Percentiles rank a stretch among this genome's conserved stretches.
phyloP scores from a whole-genome alignment of 352 stramenopile genomes.

The Blastocystis sp. region DNA sequence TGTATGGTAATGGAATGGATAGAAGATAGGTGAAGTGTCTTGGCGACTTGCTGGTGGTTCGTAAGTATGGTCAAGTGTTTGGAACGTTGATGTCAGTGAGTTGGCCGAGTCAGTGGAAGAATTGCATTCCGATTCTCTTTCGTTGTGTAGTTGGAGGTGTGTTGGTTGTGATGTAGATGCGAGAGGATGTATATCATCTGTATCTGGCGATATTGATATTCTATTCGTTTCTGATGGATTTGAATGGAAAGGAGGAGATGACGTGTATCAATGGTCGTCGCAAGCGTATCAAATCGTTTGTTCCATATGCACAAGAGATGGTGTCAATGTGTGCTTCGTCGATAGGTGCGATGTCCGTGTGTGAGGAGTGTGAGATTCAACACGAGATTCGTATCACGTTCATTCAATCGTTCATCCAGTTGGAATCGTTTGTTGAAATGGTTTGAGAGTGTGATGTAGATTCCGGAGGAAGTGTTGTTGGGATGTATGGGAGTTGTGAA shows the following conservation, averaged over 20 bases:
- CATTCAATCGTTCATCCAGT: background rate
- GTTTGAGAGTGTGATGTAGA: background rate
- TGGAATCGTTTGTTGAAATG: background rate
- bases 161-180: background rate
- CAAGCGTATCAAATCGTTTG: slow-evolving; percentile 4
- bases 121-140: background rate
- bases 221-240: background rate
- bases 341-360: no score
- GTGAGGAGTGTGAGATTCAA: background rate
- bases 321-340: no score
- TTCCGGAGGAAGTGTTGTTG: slow-evolving; percentile 17
- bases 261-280: slow-evolving; percentile 19
- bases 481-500: background rate
- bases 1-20: background rate
- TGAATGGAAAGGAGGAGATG: background rate
- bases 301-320: background rate
- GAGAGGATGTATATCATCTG: background rate
- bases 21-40: background rate
- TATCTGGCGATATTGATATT: slow-evolving; percentile 19
- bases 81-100: background rate
- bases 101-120: slow-evolving; percentile 54
- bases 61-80: slow-evolving; percentile 25
- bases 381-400: background rate
- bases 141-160: background rate
- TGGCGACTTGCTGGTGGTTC: background rate